phyloP scores from a whole-genome alignment of 2,329 filamentous ascomycete species.

The Pseudogymnoascus sp. region DNA sequence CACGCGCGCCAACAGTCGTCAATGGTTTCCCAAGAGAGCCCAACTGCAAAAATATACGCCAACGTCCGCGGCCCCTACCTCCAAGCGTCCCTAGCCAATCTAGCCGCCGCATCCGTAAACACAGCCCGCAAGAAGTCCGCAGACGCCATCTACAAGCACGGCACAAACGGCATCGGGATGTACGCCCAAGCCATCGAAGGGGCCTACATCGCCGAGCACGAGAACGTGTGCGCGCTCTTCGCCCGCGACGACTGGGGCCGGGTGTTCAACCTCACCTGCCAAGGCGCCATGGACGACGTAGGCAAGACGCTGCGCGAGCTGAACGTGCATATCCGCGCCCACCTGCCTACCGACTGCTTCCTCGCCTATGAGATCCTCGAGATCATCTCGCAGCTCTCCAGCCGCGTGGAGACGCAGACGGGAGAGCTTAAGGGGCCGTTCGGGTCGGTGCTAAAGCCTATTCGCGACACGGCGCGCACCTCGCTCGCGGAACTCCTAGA shows the following conservation, averaged over 20 bases:
- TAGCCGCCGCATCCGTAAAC: conserved; percentile 79
- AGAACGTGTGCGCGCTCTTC: conserved; percentile 84
- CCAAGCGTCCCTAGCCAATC: conserved; percentile 70
- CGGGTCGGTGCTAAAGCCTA: conserved; percentile 76
- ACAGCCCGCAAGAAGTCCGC: conserved; percentile 69
- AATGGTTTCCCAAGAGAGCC: conserved; percentile 46
- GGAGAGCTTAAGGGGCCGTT: conserved; percentile 79
- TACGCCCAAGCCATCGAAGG: conserved; percentile 84
- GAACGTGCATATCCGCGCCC: conserved; percentile 79
- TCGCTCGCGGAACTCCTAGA: conserved; percentile 78
- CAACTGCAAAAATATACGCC: conserved; percentile 74
- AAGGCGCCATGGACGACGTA: conserved; percentile 70
- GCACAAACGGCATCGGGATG: conserved; percentile 83
- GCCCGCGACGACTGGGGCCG: conserved; percentile 74
- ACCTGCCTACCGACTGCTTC: conserved; percentile 85
- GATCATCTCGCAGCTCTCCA: conserved; percentile 72
- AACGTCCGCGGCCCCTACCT: conserved; percentile 83
- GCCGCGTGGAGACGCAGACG: conserved; percentile 70
- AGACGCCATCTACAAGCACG: conserved; percentile 77
- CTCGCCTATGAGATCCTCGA: conserved; percentile 93
- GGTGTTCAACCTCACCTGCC: conserved; percentile 71
- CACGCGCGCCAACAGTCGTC: conserved; percentile 50
- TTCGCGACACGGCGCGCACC: conserved; percentile 83
- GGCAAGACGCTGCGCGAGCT: conserved; percentile 79
- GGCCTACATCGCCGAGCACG: conserved; percentile 80